These are phyloP conservation scores for Excoecaria agallocha DNA, from an alignment of 345 rosid species.

Conservation along the genomic window DNA sequence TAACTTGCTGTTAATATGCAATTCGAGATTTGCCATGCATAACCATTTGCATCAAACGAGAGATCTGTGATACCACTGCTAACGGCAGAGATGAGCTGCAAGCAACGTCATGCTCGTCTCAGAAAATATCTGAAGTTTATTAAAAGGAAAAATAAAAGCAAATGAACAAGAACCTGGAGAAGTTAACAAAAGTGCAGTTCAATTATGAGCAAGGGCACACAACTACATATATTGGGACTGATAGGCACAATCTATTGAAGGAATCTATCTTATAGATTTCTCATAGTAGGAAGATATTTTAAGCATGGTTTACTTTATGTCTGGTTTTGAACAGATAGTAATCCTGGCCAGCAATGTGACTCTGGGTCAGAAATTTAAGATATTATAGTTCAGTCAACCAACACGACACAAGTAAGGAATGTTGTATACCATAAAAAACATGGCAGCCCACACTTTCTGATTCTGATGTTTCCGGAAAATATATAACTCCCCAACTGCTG, in stretches of 20 bases:
- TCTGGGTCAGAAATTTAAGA: neutral
- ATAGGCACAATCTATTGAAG: neutral
- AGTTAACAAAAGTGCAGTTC: neutral
- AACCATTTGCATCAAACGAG: constrained; percentile 69
- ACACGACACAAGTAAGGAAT: neutral
- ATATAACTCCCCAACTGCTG: constrained; percentile 84
- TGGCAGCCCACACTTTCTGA: constrained; percentile 89
- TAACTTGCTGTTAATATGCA: constrained; percentile 87
- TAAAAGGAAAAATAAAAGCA: neutral
- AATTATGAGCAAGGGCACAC: no score
- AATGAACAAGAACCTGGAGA: neutral
- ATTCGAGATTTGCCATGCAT: constrained; percentile 74
- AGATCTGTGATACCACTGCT: constrained; percentile 86
- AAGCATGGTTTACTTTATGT: no score
- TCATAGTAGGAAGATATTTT: neutral
- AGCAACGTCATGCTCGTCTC: constrained; percentile 5
- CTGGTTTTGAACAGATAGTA: neutral
- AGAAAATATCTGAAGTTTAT: neutral
- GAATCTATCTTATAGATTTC: neutral
- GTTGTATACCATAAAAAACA: constrained; percentile 76
- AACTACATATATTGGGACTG: no score
- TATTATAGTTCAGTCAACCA: neutral
- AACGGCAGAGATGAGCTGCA: constrained; percentile 83
- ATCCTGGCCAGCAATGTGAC: neutral
- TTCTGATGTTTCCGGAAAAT: constrained; percentile 80